Conservation (phyloP, 2,329 filamentous ascomycete species). For the Rhynchosporium secalis region DNA sequence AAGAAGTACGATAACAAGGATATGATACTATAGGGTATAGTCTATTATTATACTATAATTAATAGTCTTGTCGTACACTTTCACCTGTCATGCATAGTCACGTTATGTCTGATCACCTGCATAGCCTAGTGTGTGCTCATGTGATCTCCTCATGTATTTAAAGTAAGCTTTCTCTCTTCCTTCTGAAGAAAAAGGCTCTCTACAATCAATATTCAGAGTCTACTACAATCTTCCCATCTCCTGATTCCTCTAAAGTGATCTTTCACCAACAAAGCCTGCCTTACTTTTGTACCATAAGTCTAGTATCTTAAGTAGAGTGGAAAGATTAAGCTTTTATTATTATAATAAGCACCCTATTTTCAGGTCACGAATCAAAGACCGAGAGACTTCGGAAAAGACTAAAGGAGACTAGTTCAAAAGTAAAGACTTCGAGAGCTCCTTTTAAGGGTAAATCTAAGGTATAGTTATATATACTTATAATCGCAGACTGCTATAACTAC, state of each 20-base stretch:
- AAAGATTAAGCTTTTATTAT: neutral
- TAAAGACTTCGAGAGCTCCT: conserved; percentile 4
- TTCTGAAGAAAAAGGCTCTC: too few species aligned
- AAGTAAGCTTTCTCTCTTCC: too few species aligned
- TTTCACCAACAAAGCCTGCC: too few species aligned
- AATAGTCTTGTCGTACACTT: too few species aligned
- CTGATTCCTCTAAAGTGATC: too few species aligned
- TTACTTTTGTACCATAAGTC: too few species aligned
- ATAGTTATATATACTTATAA: conserved; percentile 5
- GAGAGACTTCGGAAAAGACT: conserved; percentile 10
- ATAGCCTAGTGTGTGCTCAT: too few species aligned
- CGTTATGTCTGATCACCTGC: too few species aligned
- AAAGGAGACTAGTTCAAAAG: conserved; percentile 16
- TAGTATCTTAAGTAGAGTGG: conserved; percentile 12
- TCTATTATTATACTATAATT: conserved; percentile 6
- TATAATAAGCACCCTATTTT: conserved; percentile 12
- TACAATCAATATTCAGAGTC: too few species aligned
- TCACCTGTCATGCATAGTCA: too few species aligned
- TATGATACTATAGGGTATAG: conserved; percentile 12
- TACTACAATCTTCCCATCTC: too few species aligned
- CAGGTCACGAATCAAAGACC: neutral
- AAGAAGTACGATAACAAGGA: conserved; percentile 10
- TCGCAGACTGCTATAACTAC: conserved; percentile 16
- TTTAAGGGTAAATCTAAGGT: conserved; percentile 1
- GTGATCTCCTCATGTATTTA: too few species aligned